Base-by-base conservation (phyloP, 352 stramenopile genomes). In the Phytophthora pluvialis region DNA sequence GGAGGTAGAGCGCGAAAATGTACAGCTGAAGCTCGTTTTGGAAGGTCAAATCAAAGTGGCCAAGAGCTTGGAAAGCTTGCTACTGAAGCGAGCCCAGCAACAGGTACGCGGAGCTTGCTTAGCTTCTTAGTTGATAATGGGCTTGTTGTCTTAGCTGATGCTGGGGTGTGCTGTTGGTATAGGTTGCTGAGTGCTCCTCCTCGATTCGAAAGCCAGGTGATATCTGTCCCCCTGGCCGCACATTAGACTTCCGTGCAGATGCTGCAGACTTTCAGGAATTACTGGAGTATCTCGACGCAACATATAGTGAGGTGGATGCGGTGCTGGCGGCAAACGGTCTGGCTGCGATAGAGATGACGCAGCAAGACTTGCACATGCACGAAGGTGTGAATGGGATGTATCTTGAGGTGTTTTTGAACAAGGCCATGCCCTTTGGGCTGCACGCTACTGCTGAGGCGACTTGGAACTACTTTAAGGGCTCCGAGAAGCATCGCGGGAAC, bases 31-130 rank as follows among this genome's bases (percentile, higher is more conserved):
- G 26, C 47, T 68, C 4, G 28, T 83, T 65, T 52, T 89, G 5
- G 63, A 73, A 42, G 69, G 74, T 36, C 80, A 86, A 45, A 74
- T 86, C 47, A 75, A 78, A 47, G 56, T 83, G 18, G 69, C 69
- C 29, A 83, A 72, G 43, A 70, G 63, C 25, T 67, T 89, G 21
- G 66, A 85, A 42, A 67, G 59, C 33, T 48, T 80, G 13, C 48
- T 86, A 21, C 52, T 72, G 7, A 73, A 75, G 35, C 70, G 66
- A n/a, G 32, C 33, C 16, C 36, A 46, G 33, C 39, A 67, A 21
- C 50, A 70, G 45, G 70, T 78, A 48, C 3, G 47, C 54, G 57
- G 57, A 66, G 15, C 39, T 63, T n/a, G 18, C 75, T 51, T 79
- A 13, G 68, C 77, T 28, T 55, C 7, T n/a, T 50, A 35, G 11